Percentiles rank a stretch among this genome's conserved stretches.
These are phyloP conservation scores for Stentor coeruleus DNA, from an alignment of 73 alveolate species.

Conservation along the genomic window DNA sequence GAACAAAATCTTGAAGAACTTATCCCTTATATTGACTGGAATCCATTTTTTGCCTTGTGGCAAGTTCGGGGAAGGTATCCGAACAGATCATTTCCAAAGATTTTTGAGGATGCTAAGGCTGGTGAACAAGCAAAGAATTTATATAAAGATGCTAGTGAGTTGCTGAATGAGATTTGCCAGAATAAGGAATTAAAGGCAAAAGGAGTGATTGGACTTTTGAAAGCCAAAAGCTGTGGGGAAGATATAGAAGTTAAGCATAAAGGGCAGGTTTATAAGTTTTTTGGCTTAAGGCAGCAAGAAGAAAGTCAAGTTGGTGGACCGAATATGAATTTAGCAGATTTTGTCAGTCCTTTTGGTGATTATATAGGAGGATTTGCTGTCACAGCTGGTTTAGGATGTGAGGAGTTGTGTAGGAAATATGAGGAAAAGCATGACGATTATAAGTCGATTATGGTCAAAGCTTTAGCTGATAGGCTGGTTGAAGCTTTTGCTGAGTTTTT, in stretches of 20 bases:
- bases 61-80: conserved; percentile 88
- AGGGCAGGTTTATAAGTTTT: conserved; percentile 23
- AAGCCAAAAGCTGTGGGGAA: conserved; percentile 67
- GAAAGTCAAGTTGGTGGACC: conserved; percentile 13
- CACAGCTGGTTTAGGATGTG: conserved; percentile 76
- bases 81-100: conserved; percentile 75
- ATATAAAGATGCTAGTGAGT: conserved; percentile 66
- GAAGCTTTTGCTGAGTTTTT: conserved; percentile 88
- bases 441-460: conserved; percentile 63
- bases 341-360: conserved; percentile 36
- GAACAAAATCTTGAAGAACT: conserved; percentile 53
- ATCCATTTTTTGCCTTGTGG: conserved; percentile 77
- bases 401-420: conserved; percentile 51
- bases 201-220: conserved; percentile 63
- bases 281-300: conserved; percentile 35
- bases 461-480: conserved; percentile 82
- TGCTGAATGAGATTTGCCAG: conserved; percentile 45
- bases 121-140: conserved; percentile 75
- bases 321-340: background rate
- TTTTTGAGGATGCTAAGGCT: conserved; percentile 62
- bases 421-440: conserved; percentile 70
- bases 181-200: conserved; percentile 35
- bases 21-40: conserved; percentile 78
- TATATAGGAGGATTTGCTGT: conserved; percentile 82
- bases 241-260: conserved; percentile 63